Conservation (phyloP, 2,329 filamentous ascomycete genomes). For the Botryotinia convoluta region DNA sequence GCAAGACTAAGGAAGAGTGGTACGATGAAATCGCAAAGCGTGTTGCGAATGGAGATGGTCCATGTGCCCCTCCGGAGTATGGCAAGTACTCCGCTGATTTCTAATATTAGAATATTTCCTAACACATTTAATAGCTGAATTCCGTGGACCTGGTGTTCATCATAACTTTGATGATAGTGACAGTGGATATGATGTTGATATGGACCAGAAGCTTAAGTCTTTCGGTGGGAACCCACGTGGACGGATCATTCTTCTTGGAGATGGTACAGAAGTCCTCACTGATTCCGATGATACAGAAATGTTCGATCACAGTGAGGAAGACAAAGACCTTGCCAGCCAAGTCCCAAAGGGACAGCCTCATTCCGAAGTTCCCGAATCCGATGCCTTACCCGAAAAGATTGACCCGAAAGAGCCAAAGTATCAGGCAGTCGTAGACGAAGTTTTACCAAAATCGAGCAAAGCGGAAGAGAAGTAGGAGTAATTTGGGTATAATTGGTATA, state of each 20-base stretch:
- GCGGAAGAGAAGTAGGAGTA: slow-evolving; percentile 15
- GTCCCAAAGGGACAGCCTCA: slow-evolving; percentile 60
- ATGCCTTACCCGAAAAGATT: slow-evolving; percentile 24
- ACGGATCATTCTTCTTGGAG: slow-evolving; percentile 90
- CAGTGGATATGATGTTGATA: slow-evolving; percentile 72
- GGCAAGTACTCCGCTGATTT: slow-evolving; percentile 55
- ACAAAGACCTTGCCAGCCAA: slow-evolving; percentile 82
- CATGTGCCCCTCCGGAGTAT: slow-evolving; percentile 98
- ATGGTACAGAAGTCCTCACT: slow-evolving; percentile 88
- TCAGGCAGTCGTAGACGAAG: slow-evolving; percentile 27
- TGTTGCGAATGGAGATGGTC: slow-evolving; percentile 94
- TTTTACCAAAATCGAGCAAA: slow-evolving; percentile 13
- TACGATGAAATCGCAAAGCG: slow-evolving; percentile 93
- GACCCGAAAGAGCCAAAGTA: slow-evolving; percentile 29
- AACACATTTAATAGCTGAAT: slow-evolving; percentile 62
- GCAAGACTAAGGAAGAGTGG: slow-evolving; percentile 95
- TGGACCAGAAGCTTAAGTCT: slow-evolving; percentile 60
- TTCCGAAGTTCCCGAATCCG: slow-evolving; percentile 14
- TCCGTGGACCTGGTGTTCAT: slow-evolving; percentile 78
- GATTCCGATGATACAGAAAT: slow-evolving; percentile 89
- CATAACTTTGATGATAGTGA: slow-evolving; percentile 81
- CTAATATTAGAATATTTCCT: slow-evolving; percentile 26
- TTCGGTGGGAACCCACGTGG: slow-evolving; percentile 72
- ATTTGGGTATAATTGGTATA: neutral
- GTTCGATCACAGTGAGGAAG: slow-evolving; percentile 85